Evolutionary conservation across 208 protist species (phyloP).

Genomic region (Novymonas esmeraldas): DNA sequence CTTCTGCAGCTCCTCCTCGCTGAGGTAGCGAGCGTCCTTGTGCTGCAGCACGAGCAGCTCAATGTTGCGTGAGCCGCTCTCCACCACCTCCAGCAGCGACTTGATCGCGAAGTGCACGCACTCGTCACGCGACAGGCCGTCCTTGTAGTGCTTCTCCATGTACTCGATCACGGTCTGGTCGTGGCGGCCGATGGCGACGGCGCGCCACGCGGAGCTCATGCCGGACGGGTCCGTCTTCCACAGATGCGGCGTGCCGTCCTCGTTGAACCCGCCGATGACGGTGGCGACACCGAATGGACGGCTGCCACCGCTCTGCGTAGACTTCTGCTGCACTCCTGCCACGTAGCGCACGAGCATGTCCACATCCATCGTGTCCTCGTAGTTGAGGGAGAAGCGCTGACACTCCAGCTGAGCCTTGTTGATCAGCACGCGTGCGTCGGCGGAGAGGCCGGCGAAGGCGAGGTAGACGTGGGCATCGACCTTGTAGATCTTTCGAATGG

Average conservation of each 20-base stretch:
- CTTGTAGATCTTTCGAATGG: constrained; percentile 98
- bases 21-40: constrained; percentile 67
- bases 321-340: constrained; percentile 98
- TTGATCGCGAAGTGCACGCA: constrained; percentile 98
- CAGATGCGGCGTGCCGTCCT: constrained; percentile 93
- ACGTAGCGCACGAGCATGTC: constrained; percentile 99
- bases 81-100: constrained; percentile 98
- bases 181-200: constrained; percentile 91
- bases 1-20: constrained; percentile 78
- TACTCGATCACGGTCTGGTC: constrained; percentile 99
- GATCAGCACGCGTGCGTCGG: constrained; percentile 99
- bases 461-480: constrained; percentile 99
- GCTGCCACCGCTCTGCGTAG: constrained; percentile 98
- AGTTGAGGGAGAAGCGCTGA: constrained; percentile 98
- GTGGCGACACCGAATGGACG: constrained; percentile 99
- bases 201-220: constrained; percentile 85
- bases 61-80: constrained; percentile 92
- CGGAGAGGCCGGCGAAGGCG: constrained; percentile 98
- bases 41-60: constrained; percentile 87
- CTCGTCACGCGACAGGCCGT: constrained; percentile 89
- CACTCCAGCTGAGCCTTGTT: constrained; percentile 98
- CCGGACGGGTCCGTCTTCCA: constrained; percentile 91
- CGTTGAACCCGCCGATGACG: constrained; percentile 99
- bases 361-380: constrained; percentile 98
- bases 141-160: constrained; percentile 99